These are phyloP conservation scores for Fusarium succisae DNA, from an alignment of 2,329 filamentous ascomycete genomes.

Conservation along the genomic window DNA sequence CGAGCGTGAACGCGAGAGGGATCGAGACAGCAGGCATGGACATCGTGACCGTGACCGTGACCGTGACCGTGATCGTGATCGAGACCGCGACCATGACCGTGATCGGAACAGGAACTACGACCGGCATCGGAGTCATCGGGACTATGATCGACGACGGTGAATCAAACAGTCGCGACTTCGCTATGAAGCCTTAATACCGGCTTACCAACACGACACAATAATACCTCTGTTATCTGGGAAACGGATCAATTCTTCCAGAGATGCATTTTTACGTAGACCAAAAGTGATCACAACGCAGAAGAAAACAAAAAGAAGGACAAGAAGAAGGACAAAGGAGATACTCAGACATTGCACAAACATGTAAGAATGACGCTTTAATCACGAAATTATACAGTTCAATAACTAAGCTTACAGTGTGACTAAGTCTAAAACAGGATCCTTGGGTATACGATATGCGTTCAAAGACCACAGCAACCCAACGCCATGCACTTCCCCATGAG, in stretches of 20 bases:
- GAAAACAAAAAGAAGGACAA: neutral
- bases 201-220: neutral
- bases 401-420: conserved; percentile 28
- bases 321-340: neutral
- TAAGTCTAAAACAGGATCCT: conserved; percentile 14
- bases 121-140: conserved; percentile 37
- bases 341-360: neutral
- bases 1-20: conserved; percentile 51
- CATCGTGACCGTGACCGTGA: conserved; percentile 38
- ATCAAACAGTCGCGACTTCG: neutral
- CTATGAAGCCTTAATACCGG: neutral
- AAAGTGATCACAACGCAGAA: neutral
- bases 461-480: conserved; percentile 16
- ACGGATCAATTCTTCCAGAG: neutral
- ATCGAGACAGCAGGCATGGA: conserved; percentile 49
- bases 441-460: conserved; percentile 21
- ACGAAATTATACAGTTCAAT: neutral
- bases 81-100: neutral
- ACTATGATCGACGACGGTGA: conserved; percentile 38
- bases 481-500: conserved; percentile 10
- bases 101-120: conserved; percentile 33
- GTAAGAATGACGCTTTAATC: conserved; percentile 10
- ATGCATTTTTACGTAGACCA: conserved; percentile 16
- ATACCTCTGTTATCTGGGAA: neutral
- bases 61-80: conserved; percentile 13